phyloP scores from a whole-genome alignment of 1,284 basidiomycete genomes.

The Malassezia obtusa region DNA sequence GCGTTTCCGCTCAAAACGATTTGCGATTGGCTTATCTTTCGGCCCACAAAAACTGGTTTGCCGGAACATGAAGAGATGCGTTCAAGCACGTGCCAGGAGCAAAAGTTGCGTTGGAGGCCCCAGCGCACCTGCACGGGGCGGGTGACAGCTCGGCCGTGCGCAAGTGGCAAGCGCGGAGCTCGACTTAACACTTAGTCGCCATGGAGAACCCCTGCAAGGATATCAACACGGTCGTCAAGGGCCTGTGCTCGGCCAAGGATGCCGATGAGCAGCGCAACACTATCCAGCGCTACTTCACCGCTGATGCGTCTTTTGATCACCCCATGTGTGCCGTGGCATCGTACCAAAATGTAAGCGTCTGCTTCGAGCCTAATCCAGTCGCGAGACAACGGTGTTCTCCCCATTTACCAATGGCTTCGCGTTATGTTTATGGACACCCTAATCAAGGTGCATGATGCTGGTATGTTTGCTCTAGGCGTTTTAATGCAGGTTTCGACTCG shows the following conservation, averaged over 20 bases:
- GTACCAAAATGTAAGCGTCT: constrained; percentile 21
- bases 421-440: constrained; percentile 29
- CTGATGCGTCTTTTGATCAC: constrained; percentile 44
- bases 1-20: no score
- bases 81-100: not conserved
- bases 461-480: constrained; percentile 20
- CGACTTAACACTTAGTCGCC: no score
- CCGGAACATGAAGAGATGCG: no score
- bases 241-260: constrained; percentile 34
- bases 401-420: constrained; percentile 44
- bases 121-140: no score
- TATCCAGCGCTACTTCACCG: constrained; percentile 34
- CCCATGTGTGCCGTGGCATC: constrained; percentile 36
- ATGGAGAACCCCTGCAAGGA: constrained; percentile 43
- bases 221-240: constrained; percentile 35
- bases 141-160: not conserved
- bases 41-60: no score
- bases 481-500: constrained; percentile 22
- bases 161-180: no score
- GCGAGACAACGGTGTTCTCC: constrained; percentile 36
- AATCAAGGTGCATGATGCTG: constrained; percentile 33
- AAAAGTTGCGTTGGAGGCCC: no score
- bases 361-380: constrained; percentile 14
- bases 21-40: no score
- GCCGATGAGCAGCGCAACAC: constrained; percentile 35